Evolutionary conservation across 768 basidiomycete species (phyloP).

Genomic region (Russula emetica): DNA sequence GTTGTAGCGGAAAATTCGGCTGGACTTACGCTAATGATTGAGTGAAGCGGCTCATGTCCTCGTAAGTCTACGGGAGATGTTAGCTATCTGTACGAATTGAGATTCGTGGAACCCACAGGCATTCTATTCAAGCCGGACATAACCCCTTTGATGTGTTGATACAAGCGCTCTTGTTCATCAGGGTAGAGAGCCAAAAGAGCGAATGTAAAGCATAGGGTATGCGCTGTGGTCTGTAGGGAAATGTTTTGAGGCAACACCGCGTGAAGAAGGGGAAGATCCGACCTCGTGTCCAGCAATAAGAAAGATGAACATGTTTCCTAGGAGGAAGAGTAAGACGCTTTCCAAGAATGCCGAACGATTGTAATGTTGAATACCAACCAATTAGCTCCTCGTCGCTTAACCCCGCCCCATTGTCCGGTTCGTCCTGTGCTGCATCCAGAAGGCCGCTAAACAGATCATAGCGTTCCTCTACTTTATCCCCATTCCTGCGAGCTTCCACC

Average conservation of each 20-base stretch:
- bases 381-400: constrained; percentile 30
- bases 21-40: constrained; percentile 9
- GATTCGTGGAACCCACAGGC: not conserved
- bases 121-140: not conserved
- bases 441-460: constrained; percentile 33
- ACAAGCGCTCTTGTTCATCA: constrained; percentile 38
- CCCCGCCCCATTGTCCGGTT: constrained; percentile 20
- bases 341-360: not conserved
- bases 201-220: constrained; percentile 39
- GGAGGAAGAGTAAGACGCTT: not conserved
- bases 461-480: constrained; percentile 26
- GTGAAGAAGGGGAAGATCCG: not conserved
- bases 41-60: not conserved
- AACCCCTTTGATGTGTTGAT: not conserved
- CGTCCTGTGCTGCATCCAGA: constrained; percentile 27
- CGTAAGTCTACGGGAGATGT: not conserved
- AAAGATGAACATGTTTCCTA: constrained; percentile 34
- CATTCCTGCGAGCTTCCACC: constrained; percentile 26
- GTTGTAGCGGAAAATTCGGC: no score
- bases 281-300: constrained; percentile 38
- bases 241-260: not conserved
- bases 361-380: not conserved
- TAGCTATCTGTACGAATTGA: not conserved
- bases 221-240: constrained; percentile 36
- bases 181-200: constrained; percentile 42